Percentiles rank a stretch among this genome's conserved stretches.
These are phyloP conservation scores for Penicillium chermesinum DNA, from an alignment of 495 filamentous ascomycete species.

Conservation along the genomic window DNA sequence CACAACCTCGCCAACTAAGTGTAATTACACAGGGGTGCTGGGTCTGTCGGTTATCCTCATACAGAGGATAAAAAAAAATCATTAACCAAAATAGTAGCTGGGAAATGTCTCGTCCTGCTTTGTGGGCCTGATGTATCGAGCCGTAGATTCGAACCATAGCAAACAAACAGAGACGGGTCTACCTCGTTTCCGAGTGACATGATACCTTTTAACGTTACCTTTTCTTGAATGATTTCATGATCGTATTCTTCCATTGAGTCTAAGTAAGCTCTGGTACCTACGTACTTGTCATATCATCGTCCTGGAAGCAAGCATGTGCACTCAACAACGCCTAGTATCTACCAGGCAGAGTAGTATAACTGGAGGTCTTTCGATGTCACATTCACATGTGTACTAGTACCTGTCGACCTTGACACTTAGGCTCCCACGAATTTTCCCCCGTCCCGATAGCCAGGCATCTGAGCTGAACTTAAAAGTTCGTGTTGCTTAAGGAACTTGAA, in stretches of 20 bases:
- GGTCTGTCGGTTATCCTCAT: conserved; percentile 13
- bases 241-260: conserved; percentile 17
- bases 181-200: conserved; percentile 33
- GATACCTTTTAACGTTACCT: conserved; percentile 33
- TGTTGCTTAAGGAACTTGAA: too few species aligned
- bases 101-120: conserved; percentile 42
- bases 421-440: too few species aligned
- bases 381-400: too few species aligned
- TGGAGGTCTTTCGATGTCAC: too few species aligned
- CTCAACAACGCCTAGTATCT: too few species aligned
- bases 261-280: neutral
- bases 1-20: conserved; percentile 62
- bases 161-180: conserved; percentile 26
- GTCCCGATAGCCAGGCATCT: too few species aligned
- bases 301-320: neutral
- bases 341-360: too few species aligned
- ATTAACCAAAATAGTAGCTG: conserved; percentile 31
- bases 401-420: too few species aligned
- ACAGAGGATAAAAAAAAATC: conserved; percentile 22
- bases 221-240: conserved; percentile 31
- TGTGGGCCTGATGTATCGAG: conserved; percentile 33
- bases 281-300: neutral
- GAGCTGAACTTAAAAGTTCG: too few species aligned
- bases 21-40: conserved; percentile 27
- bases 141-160: conserved; percentile 35